Evolutionary conservation across 1,139 yeast species (phyloP).

Genomic region (Nadsonia commutata): DNA sequence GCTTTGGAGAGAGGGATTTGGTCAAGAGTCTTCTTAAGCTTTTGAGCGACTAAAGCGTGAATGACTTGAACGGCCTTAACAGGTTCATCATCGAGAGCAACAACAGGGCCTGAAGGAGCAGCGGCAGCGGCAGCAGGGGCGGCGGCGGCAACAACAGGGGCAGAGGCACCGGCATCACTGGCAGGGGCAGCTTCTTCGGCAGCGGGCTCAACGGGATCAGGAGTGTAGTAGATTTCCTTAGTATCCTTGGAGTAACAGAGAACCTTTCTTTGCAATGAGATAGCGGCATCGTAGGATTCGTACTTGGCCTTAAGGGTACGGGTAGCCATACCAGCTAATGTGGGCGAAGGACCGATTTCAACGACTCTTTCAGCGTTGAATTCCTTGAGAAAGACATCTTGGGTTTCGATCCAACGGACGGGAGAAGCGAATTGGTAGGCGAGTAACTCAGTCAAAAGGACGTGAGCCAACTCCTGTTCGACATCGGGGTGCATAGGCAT

Average conservation of each 20-base stretch:
- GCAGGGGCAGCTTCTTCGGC: conserved; percentile 31
- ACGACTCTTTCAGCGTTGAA: conserved; percentile 94
- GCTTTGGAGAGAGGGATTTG: conserved; percentile 83
- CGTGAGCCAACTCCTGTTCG: conserved; percentile 94
- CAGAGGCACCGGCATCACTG: conserved; percentile 26
- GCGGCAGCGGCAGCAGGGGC: conserved; percentile 48
- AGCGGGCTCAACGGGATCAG: conserved; percentile 58
- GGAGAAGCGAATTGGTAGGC: conserved; percentile 99
- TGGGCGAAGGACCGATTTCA: conserved; percentile 98
- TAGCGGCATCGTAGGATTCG: conserved; percentile 94
- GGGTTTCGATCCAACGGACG: conserved; percentile 99
- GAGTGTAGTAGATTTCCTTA: conserved; percentile 90
- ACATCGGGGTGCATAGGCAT: conserved; percentile 80
- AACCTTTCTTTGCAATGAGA: conserved; percentile 91
- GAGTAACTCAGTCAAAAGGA: conserved; percentile 81
- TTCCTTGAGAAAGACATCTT: conserved; percentile 88
- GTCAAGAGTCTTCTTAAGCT: conserved; percentile 79
- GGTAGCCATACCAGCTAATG: conserved; percentile 96
- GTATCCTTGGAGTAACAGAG: conserved; percentile 91
- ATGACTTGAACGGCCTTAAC: conserved; percentile 69
- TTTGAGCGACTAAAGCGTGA: conserved; percentile 88
- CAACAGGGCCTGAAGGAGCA: conserved; percentile 59
- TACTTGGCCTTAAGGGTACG: conserved; percentile 93
- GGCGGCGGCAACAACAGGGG: conserved; percentile 29
- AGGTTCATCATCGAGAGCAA: conserved; percentile 77